phyloP scores from a whole-genome alignment of 768 basidiomycete species.

The Suillus variegatus region DNA sequence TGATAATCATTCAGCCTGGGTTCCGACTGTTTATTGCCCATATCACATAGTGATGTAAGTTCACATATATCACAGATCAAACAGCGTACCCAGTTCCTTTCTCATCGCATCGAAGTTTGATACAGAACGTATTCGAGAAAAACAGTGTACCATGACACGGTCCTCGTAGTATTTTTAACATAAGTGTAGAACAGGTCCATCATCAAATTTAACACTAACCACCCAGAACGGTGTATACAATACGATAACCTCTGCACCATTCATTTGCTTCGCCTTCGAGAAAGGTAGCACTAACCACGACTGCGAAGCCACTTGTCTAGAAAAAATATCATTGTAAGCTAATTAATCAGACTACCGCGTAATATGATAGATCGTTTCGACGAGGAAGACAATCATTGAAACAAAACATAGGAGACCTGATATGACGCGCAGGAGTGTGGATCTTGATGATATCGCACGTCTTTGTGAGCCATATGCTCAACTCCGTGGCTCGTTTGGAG shows the following conservation, averaged over 20 bases:
- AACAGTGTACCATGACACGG: constrained; percentile 32
- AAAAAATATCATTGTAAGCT: too few species aligned
- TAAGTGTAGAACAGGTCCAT: not conserved
- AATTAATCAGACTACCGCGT: too few species aligned
- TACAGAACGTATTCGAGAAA: constrained; percentile 37
- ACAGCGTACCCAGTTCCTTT: not conserved
- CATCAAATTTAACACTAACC: constrained; percentile 26
- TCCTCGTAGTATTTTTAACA: constrained; percentile 35
- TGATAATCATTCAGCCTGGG: not conserved
- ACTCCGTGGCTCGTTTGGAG: too few species aligned
- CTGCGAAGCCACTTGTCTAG: too few species aligned
- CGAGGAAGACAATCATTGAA: too few species aligned
- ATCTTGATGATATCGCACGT: too few species aligned
- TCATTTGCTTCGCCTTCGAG: constrained; percentile 28
- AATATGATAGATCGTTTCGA: too few species aligned
- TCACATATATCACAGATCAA: not conserved
- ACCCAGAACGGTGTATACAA: constrained; percentile 32
- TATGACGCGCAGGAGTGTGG: too few species aligned
- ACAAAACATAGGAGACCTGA: too few species aligned
- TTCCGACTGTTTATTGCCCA: not conserved
- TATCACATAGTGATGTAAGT: not conserved
- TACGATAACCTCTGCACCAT: constrained; percentile 23
- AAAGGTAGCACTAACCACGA: too few species aligned
- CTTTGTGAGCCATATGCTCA: too few species aligned
- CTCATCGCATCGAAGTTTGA: constrained; percentile 39